phyloP scores from a whole-genome alignment of 164 flowering plant genomes.

The Pachysandra terminalis region DNA sequence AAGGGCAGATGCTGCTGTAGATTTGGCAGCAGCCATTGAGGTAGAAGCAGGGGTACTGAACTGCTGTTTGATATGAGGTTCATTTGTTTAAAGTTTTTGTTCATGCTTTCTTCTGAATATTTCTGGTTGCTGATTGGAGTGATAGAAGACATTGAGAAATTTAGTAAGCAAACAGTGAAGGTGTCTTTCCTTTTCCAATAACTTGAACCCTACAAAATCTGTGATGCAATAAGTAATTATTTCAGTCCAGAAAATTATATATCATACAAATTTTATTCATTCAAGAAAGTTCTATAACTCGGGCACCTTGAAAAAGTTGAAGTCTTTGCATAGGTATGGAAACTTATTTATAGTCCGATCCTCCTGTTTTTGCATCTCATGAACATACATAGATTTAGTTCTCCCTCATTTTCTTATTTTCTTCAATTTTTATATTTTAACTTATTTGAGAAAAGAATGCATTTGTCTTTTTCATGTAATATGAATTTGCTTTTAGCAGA shows the following conservation, averaged over 20 bases:
- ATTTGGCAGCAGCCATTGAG: slow-evolving; percentile 71
- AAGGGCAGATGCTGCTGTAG: slow-evolving; percentile 84
- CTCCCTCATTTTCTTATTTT: too few relatives aligned
- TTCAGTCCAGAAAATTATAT: too few relatives aligned
- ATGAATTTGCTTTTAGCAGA: background rate
- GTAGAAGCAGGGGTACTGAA: slow-evolving; percentile 23
- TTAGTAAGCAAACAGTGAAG: slow-evolving; percentile 95
- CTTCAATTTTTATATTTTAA: background rate
- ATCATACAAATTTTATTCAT: too few relatives aligned
- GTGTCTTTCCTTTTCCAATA: slow-evolving; percentile 26
- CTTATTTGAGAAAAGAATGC: background rate
- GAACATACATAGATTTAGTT: too few relatives aligned
- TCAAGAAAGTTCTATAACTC: too few relatives aligned
- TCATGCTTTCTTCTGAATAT: slow-evolving; percentile 4
- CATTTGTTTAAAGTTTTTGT: background rate
- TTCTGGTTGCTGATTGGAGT: slow-evolving; percentile 59
- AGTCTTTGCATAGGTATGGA: background rate
- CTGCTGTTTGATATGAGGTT: background rate
- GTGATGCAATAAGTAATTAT: too few relatives aligned
- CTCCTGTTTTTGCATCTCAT: background rate
- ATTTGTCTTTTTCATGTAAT: background rate
- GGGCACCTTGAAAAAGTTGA: background rate
- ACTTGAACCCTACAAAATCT: background rate
- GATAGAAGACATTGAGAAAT: slow-evolving; percentile 89
- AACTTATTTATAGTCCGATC: background rate